Conservation (phyloP, 2,329 filamentous ascomycete species). For the Alternaria metachromatica region DNA sequence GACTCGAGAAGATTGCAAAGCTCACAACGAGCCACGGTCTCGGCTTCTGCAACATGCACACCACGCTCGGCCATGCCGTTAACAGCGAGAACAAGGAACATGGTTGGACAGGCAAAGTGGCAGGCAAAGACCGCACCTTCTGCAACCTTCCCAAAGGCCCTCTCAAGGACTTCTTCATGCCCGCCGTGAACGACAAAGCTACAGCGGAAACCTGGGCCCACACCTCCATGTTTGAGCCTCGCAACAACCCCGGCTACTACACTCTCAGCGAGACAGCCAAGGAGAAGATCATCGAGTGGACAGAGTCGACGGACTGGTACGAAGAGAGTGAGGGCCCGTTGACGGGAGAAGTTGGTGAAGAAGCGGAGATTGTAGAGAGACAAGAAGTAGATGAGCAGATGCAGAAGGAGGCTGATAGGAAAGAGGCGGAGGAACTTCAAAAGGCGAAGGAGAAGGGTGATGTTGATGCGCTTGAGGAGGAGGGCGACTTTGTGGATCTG, state of each 20-base stretch:
- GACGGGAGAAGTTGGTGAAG: slow-evolving; percentile 36
- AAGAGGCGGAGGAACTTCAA: slow-evolving; percentile 5
- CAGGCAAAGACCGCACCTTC: slow-evolving; percentile 81
- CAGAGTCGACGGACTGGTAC: slow-evolving; percentile 69
- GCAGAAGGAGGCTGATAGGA: slow-evolving; percentile 25
- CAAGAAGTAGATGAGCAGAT: slow-evolving; percentile 30
- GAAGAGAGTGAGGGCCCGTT: slow-evolving; percentile 51
- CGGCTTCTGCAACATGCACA: slow-evolving; percentile 88
- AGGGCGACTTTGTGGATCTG: slow-evolving; percentile 25
- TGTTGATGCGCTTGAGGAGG: slow-evolving; percentile 8
- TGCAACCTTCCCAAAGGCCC: slow-evolving; percentile 66
- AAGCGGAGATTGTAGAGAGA: slow-evolving; percentile 41
- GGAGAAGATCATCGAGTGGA: slow-evolving; percentile 70
- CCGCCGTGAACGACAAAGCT: slow-evolving; percentile 75
- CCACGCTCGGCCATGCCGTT: slow-evolving; percentile 75
- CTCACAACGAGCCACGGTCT: slow-evolving; percentile 71
- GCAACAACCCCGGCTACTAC: slow-evolving; percentile 75
- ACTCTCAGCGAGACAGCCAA: slow-evolving; percentile 70
- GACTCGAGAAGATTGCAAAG: slow-evolving; percentile 72
- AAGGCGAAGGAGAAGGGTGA: neutral
- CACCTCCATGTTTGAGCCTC: slow-evolving; percentile 77
- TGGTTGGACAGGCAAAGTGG: slow-evolving; percentile 60
- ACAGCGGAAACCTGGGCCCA: slow-evolving; percentile 82
- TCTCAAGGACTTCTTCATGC: slow-evolving; percentile 42
- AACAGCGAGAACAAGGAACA: slow-evolving; percentile 50